Evolutionary conservation across 164 flowering plant genomes (phyloP), one percentile per base, ranked within the genome.

Genomic region (Piper betle): DNA sequence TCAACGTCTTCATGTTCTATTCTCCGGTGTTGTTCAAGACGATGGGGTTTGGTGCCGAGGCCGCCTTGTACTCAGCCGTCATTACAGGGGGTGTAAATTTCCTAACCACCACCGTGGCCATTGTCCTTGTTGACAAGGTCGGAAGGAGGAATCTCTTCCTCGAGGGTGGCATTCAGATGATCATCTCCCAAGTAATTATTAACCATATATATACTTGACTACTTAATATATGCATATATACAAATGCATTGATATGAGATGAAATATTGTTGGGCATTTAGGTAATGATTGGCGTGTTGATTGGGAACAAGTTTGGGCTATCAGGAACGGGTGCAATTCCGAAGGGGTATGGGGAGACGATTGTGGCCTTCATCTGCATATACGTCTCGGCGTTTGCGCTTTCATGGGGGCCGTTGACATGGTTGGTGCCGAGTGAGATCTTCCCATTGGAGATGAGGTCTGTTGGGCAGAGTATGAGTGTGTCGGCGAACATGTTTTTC

Each of bases 321-420:
- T n/a, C 59, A 17, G 73, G 73, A 19, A 55, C 53, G 13, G 73
- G 66, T 4, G 18, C 62, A 37, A 13, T 70, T 48, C 25, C 73
- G 0, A 62, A 57, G 58, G 68, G 55, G 20, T 33, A 25, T 11
- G 65, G 69, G 0, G 56, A 70, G 43, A 6, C 58, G 12, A 57
- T 70, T 38, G 20, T 70, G 41, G 5, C 58, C 60, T 53, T 70
- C 33, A 70, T 70, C 38, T 70, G 69, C 58, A n/a, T 18, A 53
- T 70, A 70, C 37, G 73, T 70, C 3, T 59, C 60, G 10, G 73
- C 69, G 8, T 70, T 70, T 20, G 73, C 73, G 17, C 66, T 66
- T 66, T 70, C 73, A 10, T 70, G 73, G 73, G 73, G 73, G 4
- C 73, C 73, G 3, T 61, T 70, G 37, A 69, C 66, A 15, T 70